Conservation (phyloP, 2,329 filamentous ascomycete genomes). For the Simplicillium aogashimaense region DNA sequence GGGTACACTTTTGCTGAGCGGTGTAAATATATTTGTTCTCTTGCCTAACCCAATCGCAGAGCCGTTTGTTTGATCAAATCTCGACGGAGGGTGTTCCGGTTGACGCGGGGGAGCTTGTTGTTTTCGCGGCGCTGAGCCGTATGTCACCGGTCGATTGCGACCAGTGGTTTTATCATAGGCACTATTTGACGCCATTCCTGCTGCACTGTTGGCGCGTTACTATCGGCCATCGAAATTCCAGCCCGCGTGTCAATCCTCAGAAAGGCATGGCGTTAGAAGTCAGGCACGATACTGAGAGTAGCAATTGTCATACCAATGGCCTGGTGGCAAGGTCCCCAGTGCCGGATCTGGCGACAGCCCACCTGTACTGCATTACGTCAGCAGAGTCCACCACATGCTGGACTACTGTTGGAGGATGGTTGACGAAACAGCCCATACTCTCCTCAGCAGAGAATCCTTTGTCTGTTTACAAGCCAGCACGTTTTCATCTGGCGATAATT, state of each 20-base stretch:
- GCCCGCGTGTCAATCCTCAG: not conserved
- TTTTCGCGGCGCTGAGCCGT: conserved; percentile 2
- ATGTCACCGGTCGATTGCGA: not conserved
- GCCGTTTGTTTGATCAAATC: too few relatives aligned
- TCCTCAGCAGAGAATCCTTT: not conserved
- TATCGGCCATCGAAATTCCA: not conserved
- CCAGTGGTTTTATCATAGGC: not conserved
- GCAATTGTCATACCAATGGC: too few relatives aligned
- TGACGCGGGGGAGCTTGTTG: not conserved
- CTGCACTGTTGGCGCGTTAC: not conserved
- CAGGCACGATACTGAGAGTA: too few relatives aligned
- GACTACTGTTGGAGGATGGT: too few relatives aligned
- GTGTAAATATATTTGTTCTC: too few relatives aligned
- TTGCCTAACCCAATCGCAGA: too few relatives aligned
- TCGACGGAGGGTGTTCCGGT: not conserved
- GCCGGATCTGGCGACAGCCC: not conserved
- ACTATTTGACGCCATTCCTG: not conserved
- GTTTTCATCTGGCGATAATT: too few relatives aligned
- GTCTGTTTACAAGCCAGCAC: not conserved
- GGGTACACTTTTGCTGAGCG: too few relatives aligned
- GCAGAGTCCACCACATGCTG: not conserved
- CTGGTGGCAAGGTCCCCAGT: not conserved
- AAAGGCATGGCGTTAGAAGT: too few relatives aligned
- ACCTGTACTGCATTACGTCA: not conserved
- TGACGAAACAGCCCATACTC: too few relatives aligned